A percentile compares a stretch with the other conserved stretches of the same genome.
Conservation (phyloP, 2,329 filamentous ascomycete genomes). For the Nemania sp. region DNA sequence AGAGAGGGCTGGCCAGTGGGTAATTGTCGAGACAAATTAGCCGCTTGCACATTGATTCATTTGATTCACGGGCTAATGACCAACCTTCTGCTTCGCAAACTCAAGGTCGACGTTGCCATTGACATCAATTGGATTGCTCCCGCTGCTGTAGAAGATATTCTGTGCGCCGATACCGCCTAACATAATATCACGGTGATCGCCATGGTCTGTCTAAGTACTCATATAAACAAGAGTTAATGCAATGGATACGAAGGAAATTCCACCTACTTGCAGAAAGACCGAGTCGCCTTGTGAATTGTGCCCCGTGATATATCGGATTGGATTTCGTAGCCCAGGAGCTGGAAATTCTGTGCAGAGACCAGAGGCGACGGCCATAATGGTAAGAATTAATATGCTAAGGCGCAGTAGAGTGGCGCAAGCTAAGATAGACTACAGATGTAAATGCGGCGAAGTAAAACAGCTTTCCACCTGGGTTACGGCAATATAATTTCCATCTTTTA, state of each 20-base stretch:
- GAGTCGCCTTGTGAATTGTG: constrained; percentile 34
- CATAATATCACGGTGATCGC: constrained; percentile 37
- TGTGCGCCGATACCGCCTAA: constrained; percentile 25
- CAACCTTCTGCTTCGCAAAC: constrained; percentile 25
- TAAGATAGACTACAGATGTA: too few species aligned
- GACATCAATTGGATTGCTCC: constrained; percentile 33
- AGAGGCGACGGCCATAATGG: too few species aligned
- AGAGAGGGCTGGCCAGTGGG: constrained; percentile 19
- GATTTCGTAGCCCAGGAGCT: constrained; percentile 25
- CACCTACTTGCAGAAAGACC: constrained; percentile 22
- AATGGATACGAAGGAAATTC: too few species aligned
- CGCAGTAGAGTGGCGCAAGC: too few species aligned
- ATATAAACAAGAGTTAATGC: neutral
- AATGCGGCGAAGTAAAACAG: too few species aligned
- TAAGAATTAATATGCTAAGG: too few species aligned
- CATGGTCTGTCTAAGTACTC: constrained; percentile 30
- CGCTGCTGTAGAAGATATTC: constrained; percentile 31
- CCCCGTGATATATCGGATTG: constrained; percentile 37
- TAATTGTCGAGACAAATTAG: neutral
- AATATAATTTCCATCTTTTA: too few species aligned
- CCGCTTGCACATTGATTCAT: neutral
- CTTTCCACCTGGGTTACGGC: too few species aligned
- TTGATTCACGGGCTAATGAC: neutral
- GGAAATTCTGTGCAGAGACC: constrained; percentile 21
- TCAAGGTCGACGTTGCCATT: constrained; percentile 35